A percentile compares a stretch with the other conserved stretches of the same genome.
Conservation (phyloP, 1,139 yeast genomes). For the Kurtzmaniella natalensis region DNA sequence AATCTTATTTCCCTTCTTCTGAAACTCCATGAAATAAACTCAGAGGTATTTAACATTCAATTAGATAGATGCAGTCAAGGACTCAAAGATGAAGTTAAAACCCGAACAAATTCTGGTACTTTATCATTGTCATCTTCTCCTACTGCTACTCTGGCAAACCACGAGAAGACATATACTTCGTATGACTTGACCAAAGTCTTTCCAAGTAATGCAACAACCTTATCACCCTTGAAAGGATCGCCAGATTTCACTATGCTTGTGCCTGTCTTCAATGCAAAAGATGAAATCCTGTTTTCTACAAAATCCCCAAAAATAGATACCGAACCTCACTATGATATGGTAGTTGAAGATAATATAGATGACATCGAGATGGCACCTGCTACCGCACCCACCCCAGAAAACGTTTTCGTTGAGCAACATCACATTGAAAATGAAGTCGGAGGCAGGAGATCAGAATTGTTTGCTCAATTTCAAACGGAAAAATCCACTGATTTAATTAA, state of each 20-base stretch:
- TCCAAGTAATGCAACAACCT: slow-evolving; percentile 14
- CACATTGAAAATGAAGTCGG: slow-evolving; percentile 1
- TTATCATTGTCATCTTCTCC: not conserved
- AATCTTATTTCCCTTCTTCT: slow-evolving; percentile 22
- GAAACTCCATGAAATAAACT: slow-evolving; percentile 29
- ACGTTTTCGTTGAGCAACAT: slow-evolving; percentile 13
- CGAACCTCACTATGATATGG: slow-evolving; percentile 11
- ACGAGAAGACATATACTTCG: slow-evolving; percentile 11
- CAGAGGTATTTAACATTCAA: slow-evolving; percentile 22
- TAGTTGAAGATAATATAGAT: slow-evolving; percentile 11
- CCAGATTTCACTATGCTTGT: slow-evolving; percentile 38
- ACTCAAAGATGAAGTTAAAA: slow-evolving; percentile 32
- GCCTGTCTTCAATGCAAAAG: slow-evolving; percentile 19
- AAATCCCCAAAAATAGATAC: slow-evolving; percentile 8
- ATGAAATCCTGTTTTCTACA: slow-evolving; percentile 12
- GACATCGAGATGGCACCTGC: slow-evolving; percentile 9
- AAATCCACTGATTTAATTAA: slow-evolving; percentile 26
- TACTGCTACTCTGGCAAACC: not conserved
- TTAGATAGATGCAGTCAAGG: slow-evolving; percentile 21
- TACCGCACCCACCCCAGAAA: slow-evolving; percentile 8
- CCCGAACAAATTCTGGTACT: not conserved
- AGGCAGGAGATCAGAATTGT: slow-evolving; percentile 14
- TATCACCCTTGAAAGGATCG: slow-evolving; percentile 29
- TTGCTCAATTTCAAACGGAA: slow-evolving; percentile 17
- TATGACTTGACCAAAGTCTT: slow-evolving; percentile 28